Percentiles rank a stretch among this genome's conserved stretches.
phyloP scores from a whole-genome alignment of 805 yeast species.

The Wickerhamiella slavikovae region DNA sequence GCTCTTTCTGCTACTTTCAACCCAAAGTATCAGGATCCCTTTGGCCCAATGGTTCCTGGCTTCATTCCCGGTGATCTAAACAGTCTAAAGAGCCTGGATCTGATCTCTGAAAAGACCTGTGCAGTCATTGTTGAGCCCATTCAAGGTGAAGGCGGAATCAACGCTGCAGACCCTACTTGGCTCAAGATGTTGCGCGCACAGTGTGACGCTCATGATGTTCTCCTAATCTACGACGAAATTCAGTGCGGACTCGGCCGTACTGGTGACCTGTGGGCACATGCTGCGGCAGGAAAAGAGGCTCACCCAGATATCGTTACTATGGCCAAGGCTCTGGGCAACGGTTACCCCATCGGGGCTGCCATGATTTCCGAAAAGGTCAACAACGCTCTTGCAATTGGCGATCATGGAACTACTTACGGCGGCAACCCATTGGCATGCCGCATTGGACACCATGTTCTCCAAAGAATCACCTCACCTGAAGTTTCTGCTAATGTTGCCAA shows the following conservation, averaged over 20 bases:
- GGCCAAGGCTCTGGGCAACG: slow-evolving; percentile 95
- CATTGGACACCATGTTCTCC: slow-evolving; percentile 58
- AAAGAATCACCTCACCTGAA: slow-evolving; percentile 35
- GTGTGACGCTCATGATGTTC: slow-evolving; percentile 47
- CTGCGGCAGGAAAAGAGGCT: slow-evolving; percentile 48
- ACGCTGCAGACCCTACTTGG: slow-evolving; percentile 43
- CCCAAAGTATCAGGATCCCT: slow-evolving; percentile 81
- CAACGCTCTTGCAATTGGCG: slow-evolving; percentile 58
- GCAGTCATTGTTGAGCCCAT: slow-evolving; percentile 93
- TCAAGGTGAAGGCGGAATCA: slow-evolving; percentile 96
- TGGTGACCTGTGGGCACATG: slow-evolving; percentile 87
- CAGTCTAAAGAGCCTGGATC: slow-evolving; percentile 37
- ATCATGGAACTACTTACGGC: slow-evolving; percentile 95
- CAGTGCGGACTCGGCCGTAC: slow-evolving; percentile 93
- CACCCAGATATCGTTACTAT: slow-evolving; percentile 88
- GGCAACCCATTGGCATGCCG: slow-evolving; percentile 88
- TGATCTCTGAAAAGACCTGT: slow-evolving; percentile 47
- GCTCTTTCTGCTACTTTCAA: slow-evolving; percentile 83
- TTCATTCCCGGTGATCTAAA: slow-evolving; percentile 46
- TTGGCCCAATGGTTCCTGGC: slow-evolving; percentile 82
- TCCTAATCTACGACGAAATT: slow-evolving; percentile 82
- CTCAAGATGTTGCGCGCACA: slow-evolving; percentile 41
- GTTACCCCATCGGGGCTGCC: slow-evolving; percentile 90
- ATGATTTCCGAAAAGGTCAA: slow-evolving; percentile 70
- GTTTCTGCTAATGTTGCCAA: slow-evolving; percentile 40